These are phyloP conservation scores for Fusarium kyushuense DNA, from an alignment of 2,329 filamentous ascomycete genomes.

Conservation along the genomic window DNA sequence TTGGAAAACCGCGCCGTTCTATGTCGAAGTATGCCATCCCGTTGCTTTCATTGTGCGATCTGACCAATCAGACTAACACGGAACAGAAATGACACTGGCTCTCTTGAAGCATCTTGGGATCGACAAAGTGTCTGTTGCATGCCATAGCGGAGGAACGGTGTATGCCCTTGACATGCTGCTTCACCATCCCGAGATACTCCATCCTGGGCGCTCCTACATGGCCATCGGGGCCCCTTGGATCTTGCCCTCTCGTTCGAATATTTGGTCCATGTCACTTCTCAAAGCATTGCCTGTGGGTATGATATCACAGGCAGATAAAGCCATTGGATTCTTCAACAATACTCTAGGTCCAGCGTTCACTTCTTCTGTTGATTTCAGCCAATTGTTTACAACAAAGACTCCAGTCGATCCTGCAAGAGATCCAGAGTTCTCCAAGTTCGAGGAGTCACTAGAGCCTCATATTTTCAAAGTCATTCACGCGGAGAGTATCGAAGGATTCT, in stretches of 20 bases:
- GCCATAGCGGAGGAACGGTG: conserved; percentile 28
- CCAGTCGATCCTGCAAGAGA: not conserved
- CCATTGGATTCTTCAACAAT: conserved; percentile 21
- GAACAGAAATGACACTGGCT: conserved; percentile 13
- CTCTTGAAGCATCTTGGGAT: conserved; percentile 7
- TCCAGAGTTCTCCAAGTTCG: conserved; percentile 1
- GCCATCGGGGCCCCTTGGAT: conserved; percentile 24
- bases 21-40: conserved; percentile 19
- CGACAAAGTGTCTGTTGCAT: conserved; percentile 22
- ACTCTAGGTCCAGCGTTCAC: conserved; percentile 10
- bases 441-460: not conserved
- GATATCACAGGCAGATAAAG: conserved; percentile 25
- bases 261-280: conserved; percentile 10
- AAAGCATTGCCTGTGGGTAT: conserved; percentile 1
- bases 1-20: conserved; percentile 2
- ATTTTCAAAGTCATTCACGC: conserved; percentile 14
- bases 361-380: conserved; percentile 19
- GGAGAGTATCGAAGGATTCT: conserved; percentile 17
- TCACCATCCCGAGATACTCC: conserved; percentile 29
- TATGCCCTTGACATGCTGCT: conserved; percentile 31
- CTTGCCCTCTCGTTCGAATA: conserved; percentile 7
- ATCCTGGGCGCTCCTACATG: conserved; percentile 21
- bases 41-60: not conserved
- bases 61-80: not conserved
- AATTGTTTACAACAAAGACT: not conserved